A percentile compares a stretch with the other conserved stretches of the same genome.
Evolutionary conservation across 2,329 filamentous ascomycete genomes (phyloP).

Genomic region (Lasiodiplodia hormozganensis): DNA sequence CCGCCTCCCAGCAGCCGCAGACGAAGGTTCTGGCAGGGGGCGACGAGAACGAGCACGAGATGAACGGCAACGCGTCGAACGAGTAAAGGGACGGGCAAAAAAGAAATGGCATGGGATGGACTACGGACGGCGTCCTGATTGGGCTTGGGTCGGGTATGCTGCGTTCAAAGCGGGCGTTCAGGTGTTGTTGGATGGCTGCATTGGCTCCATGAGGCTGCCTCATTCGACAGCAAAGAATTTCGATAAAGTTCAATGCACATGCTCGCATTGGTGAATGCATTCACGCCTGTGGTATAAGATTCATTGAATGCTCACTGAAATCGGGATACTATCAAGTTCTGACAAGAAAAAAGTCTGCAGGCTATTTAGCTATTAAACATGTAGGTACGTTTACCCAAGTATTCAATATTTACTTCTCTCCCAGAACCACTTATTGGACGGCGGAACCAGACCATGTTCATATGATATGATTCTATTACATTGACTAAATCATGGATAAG

Average conservation of each 20-base stretch:
- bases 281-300: background rate
- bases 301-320: background rate
- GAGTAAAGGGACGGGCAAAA: background rate
- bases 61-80: conserved; percentile 13
- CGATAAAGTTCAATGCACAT: conserved; percentile 6
- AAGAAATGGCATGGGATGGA: background rate
- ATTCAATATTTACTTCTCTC: too few species aligned
- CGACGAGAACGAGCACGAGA: conserved; percentile 20
- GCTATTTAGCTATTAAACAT: too few species aligned
- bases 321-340: background rate
- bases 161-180: conserved; percentile 28
- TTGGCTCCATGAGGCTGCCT: background rate
- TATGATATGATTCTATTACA: background rate
- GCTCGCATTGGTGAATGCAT: background rate
- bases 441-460: background rate
- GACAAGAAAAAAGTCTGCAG: background rate
- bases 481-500: background rate
- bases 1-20: conserved; percentile 34
- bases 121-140: conserved; percentile 18
- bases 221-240: background rate
- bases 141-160: conserved; percentile 13
- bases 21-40: conserved; percentile 46
- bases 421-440: background rate
- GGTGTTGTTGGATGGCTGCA: conserved; percentile 10
- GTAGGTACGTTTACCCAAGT: too few species aligned